Conservation (phyloP, 371 early-diverging fungal genomes). For the Mycotypha africana region DNA sequence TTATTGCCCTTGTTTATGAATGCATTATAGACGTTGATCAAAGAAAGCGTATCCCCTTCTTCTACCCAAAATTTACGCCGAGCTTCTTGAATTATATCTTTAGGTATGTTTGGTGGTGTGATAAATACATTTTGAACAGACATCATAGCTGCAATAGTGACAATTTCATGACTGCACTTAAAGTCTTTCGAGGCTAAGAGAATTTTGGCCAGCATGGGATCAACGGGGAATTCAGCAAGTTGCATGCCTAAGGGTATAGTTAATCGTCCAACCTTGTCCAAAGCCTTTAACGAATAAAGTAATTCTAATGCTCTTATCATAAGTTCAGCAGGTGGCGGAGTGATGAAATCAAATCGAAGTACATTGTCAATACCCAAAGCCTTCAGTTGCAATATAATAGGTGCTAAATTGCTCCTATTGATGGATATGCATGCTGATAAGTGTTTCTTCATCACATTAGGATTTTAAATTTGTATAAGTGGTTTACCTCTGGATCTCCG, state of each 20-base stretch:
- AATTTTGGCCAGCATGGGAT: slow-evolving; percentile 72
- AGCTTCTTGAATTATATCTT: slow-evolving; percentile 51
- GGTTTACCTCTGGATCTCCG: slow-evolving; percentile 70
- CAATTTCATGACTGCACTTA: slow-evolving; percentile 72
- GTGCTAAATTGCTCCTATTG: slow-evolving; percentile 44
- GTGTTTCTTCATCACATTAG: too few species aligned
- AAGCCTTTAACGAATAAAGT: slow-evolving; percentile 66
- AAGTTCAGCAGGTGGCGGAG: slow-evolving; percentile 62
- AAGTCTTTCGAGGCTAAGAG: slow-evolving; percentile 61
- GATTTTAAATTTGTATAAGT: too few species aligned
- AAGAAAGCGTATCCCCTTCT: slow-evolving; percentile 81
- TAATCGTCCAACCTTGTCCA: slow-evolving; percentile 71
- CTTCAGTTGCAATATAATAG: slow-evolving; percentile 64
- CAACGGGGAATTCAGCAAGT: slow-evolving; percentile 79
- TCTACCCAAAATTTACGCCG: slow-evolving; percentile 72
- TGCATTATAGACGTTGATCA: slow-evolving; percentile 76
- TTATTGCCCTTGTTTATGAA: slow-evolving; percentile 59
- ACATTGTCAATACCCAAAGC: slow-evolving; percentile 79
- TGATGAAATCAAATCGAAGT: slow-evolving; percentile 71
- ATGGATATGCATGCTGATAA: background rate
- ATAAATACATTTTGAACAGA: slow-evolving; percentile 76
- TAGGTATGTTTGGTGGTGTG: slow-evolving; percentile 39
- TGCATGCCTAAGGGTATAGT: slow-evolving; percentile 75
- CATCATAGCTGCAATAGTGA: slow-evolving; percentile 80
- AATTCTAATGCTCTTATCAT: slow-evolving; percentile 65